Base-by-base conservation (phyloP, 2,329 filamentous ascomycete species). In the Bertia moriformis region DNA sequence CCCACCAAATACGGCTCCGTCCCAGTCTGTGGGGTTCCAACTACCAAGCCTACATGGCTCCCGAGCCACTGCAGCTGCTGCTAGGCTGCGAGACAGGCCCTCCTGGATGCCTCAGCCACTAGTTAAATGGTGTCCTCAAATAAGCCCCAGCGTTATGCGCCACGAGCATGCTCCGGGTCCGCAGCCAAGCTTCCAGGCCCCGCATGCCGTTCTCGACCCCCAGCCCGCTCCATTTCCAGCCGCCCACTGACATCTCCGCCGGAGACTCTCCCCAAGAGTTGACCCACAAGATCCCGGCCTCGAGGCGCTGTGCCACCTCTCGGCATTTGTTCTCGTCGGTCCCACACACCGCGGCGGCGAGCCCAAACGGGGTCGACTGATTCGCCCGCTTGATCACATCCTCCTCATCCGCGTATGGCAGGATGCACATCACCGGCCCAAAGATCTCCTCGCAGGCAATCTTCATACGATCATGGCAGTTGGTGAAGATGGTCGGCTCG, bases 261-360 rank as follows among this genome's bases (percentile, higher is more conserved):
- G 86, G 86, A 38, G 73, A 80, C 62, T 93, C 86, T n/a, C 87
- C 86, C 87, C 87, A 93, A 0, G 83, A 87, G 56, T 93, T 93
- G 39, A 93, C 69, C 86, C 86, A 93, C 1, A 83, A 91, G 51
- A 93, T 93, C 22, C 86, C 86, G 0, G 85, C 85, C 52, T 93
- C 71, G 4, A 93, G 62, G 50, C 73, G 68, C 17, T 71, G 68
- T 30, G 89, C 67, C 1, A 89, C 71, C 40, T 82, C 86, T 37
- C 69, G 53, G 48, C 83, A 80, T 39, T 93, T 58, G 46, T 93
- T 74, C 42, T 71, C 73, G 1, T 83, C 84, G 48, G 93, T 89
- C 1, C 93, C 82, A 15, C 86, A 86, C 0, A 85, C 87, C 0
- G 86, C 86, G 3, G 93, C 73, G 19, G 87, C 86, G 40, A 91